Conservation (phyloP, 2,329 filamentous ascomycete species). For the Penicillium sp. region DNA sequence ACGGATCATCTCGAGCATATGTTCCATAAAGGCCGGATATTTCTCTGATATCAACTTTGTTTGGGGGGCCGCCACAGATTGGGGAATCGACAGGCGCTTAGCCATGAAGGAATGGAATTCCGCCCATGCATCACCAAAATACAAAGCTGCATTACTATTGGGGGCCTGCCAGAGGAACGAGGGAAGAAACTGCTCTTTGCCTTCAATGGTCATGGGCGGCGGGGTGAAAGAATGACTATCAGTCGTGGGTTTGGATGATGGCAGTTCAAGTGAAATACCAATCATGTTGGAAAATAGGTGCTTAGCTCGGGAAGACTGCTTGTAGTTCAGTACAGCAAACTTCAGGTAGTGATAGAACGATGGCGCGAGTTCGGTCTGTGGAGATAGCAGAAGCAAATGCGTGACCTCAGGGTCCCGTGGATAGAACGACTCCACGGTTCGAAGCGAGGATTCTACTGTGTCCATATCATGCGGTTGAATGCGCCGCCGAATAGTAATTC, state of each 20-base stretch:
- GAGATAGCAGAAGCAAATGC: constrained; percentile 81
- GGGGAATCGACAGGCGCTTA: constrained; percentile 51
- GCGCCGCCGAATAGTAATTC: constrained; percentile 71
- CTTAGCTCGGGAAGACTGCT: constrained; percentile 60
- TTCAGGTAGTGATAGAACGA: constrained; percentile 85
- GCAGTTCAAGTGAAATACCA: constrained; percentile 77
- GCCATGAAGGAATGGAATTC: constrained; percentile 81
- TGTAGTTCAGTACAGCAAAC: constrained; percentile 74
- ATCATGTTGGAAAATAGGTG: constrained; percentile 59
- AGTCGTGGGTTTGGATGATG: constrained; percentile 56
- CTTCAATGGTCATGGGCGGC: constrained; percentile 5
- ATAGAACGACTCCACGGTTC: constrained; percentile 86
- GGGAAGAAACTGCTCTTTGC: constrained; percentile 40
- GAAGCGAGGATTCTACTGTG: constrained; percentile 69
- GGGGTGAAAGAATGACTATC: constrained; percentile 57
- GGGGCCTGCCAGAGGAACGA: constrained; percentile 85
- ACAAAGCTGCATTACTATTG: constrained; percentile 75
- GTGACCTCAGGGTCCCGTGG: constrained; percentile 63
- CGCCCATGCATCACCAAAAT: constrained; percentile 82
- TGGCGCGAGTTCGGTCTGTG: constrained; percentile 75
- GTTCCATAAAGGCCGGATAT: constrained; percentile 75
- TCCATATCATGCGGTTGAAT: constrained; percentile 61
- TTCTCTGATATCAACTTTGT: constrained; percentile 64
- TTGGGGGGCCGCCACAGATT: constrained; percentile 17
- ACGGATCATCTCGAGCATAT: constrained; percentile 72